Conservation (phyloP, 164 flowering plant species). For the Aristolochia fimbriata region DNA sequence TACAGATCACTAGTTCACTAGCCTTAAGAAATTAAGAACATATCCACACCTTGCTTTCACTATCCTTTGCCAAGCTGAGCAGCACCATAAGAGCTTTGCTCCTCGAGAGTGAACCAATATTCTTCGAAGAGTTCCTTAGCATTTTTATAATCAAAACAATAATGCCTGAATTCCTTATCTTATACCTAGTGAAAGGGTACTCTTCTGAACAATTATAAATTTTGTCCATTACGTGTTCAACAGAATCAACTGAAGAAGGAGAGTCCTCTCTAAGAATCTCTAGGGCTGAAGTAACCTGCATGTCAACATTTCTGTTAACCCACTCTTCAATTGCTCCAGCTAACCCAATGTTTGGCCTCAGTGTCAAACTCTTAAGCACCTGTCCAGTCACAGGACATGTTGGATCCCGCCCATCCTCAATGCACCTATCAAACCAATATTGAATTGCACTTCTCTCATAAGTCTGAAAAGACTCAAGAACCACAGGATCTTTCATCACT, state of each 20-base stretch:
- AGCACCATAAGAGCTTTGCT: slow-evolving; percentile 41
- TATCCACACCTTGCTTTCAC: slow-evolving; percentile 45
- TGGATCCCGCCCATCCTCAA: slow-evolving; percentile 49
- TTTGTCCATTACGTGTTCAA: slow-evolving; percentile 28
- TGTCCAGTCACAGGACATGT: slow-evolving; percentile 61
- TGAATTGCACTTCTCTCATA: slow-evolving; percentile 47
- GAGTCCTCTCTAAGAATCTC: slow-evolving; percentile 27
- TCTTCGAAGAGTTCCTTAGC: slow-evolving; percentile 34
- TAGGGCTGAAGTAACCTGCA: slow-evolving; percentile 26
- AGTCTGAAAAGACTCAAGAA: slow-evolving; percentile 42
- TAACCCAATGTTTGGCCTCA: slow-evolving; percentile 46
- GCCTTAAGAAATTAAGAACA: no score
- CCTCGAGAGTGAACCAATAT: slow-evolving; percentile 28
- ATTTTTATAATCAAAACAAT: slow-evolving; percentile 27
- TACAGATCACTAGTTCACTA: no score
- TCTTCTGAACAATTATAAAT: slow-evolving; percentile 41
- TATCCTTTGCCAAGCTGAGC: slow-evolving; percentile 48
- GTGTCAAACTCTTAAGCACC: slow-evolving; percentile 36
- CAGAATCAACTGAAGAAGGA: slow-evolving; percentile 17
- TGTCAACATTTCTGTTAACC: slow-evolving; percentile 40
- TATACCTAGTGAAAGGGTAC: slow-evolving; percentile 34
- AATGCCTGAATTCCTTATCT: slow-evolving; percentile 36
- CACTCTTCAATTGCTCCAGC: slow-evolving; percentile 62
- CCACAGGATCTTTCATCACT: slow-evolving; percentile 59
- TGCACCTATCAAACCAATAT: slow-evolving; percentile 48